phyloP scores from a whole-genome alignment of 2,329 filamentous ascomycete genomes.

The Podosphaera fusca region DNA sequence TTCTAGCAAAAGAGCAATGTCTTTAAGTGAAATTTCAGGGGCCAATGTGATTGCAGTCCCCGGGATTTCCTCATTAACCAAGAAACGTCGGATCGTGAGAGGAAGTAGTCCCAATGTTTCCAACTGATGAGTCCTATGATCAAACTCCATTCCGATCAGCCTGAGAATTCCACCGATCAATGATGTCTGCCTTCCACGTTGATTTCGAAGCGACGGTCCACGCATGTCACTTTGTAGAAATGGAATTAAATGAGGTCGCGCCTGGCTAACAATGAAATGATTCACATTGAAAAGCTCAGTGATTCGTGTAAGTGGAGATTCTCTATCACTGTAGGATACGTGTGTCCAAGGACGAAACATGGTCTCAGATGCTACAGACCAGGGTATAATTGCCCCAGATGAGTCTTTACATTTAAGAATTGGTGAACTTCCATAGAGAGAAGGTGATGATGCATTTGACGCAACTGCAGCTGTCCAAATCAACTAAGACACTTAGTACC shows the following conservation, averaged over 20 bases:
- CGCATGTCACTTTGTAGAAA: constrained; percentile 66
- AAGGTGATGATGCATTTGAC: constrained; percentile 27
- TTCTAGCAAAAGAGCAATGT: constrained; percentile 63
- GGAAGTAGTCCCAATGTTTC: constrained; percentile 57
- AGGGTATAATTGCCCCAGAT: constrained; percentile 33
- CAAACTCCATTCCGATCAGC: constrained; percentile 51
- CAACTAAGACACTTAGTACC: constrained; percentile 17
- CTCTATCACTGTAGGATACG: constrained; percentile 27
- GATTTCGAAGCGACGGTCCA: constrained; percentile 40
- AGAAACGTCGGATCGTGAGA: constrained; percentile 43
- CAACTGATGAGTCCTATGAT: constrained; percentile 60
- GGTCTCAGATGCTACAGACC: constrained; percentile 25
- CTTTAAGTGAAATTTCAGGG: constrained; percentile 47
- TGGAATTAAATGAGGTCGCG: constrained; percentile 69
- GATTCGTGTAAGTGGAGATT: constrained; percentile 36
- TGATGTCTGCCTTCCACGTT: constrained; percentile 32
- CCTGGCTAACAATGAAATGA: constrained; percentile 86
- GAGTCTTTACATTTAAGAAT: constrained; percentile 40
- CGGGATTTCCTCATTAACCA: constrained; percentile 64
- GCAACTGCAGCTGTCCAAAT: constrained; percentile 38
- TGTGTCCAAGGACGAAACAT: constrained; percentile 32
- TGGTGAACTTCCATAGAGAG: constrained; percentile 25
- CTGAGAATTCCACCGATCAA: constrained; percentile 36
- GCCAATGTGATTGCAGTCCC: constrained; percentile 62
- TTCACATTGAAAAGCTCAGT: constrained; percentile 52